phyloP scores from a whole-genome alignment of 2,329 filamentous ascomycete species.

The Cytospora piceicola region DNA sequence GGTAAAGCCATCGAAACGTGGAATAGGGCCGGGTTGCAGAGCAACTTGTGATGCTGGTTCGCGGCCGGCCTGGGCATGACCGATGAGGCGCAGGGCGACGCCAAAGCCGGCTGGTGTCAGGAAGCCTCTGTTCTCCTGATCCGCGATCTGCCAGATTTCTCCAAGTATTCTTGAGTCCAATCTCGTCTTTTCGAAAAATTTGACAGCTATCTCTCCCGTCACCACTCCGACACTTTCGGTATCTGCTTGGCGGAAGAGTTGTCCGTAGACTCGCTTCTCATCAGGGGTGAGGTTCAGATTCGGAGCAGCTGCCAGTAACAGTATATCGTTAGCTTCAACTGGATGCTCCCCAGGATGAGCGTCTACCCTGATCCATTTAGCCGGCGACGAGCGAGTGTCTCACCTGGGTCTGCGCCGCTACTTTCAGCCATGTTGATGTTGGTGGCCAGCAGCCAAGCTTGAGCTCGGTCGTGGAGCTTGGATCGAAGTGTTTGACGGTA shows the following conservation, averaged over 20 bases:
- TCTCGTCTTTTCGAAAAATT: constrained; percentile 96
- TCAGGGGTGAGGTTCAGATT: constrained; percentile 86
- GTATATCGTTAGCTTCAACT: constrained; percentile 12
- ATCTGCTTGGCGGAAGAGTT: constrained; percentile 92
- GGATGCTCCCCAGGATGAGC: not conserved
- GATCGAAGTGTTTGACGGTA: not conserved
- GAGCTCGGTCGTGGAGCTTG: not conserved
- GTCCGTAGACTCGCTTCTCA: constrained; percentile 91
- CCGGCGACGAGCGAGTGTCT: constrained; percentile 2
- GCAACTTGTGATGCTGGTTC: constrained; percentile 82
- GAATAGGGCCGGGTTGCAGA: constrained; percentile 83
- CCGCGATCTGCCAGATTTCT: constrained; percentile 98
- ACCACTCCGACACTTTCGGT: constrained; percentile 90
- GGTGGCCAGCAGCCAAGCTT: constrained; percentile 11
- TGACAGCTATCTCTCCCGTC: constrained; percentile 92
- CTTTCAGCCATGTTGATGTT: constrained; percentile 28
- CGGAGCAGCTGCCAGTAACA: constrained; percentile 52
- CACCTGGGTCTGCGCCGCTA: constrained; percentile 28
- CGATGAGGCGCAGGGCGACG: constrained; percentile 89
- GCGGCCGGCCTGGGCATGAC: constrained; percentile 88
- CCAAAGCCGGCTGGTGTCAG: constrained; percentile 92
- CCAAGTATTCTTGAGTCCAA: constrained; percentile 84
- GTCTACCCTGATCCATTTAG: not conserved
- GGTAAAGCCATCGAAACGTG: constrained; percentile 83
- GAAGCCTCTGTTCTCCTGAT: constrained; percentile 93